These are phyloP conservation scores for Lepidium didymum DNA, from an alignment of 345 rosid species.

Conservation along the genomic window DNA sequence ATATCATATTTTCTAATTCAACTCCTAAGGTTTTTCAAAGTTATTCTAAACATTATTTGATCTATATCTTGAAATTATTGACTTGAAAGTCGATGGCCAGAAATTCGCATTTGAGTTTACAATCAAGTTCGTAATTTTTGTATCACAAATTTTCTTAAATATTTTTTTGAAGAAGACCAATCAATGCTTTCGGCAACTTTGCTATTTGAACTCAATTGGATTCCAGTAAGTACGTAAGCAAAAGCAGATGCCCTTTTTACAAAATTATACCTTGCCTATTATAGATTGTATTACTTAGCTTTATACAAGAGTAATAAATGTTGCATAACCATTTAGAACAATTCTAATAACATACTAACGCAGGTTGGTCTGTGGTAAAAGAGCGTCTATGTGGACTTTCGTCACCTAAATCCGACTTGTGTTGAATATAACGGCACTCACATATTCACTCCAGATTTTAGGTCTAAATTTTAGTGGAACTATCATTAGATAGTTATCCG, in stretches of 20 bases:
- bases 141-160: background rate
- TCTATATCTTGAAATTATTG: too few species aligned
- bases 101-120: background rate
- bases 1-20: background rate
- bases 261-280: background rate
- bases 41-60: too few species aligned
- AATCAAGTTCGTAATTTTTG: background rate
- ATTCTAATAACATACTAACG: too few species aligned
- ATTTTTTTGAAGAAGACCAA: background rate
- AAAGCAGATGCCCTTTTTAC: slow-evolving; percentile 14
- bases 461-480: too few species aligned
- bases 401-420: too few species aligned
- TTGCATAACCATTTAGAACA: background rate
- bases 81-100: background rate
- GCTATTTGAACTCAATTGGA: slow-evolving; percentile 11
- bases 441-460: too few species aligned
- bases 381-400: too few species aligned
- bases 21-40: background rate
- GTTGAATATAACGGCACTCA: too few species aligned
- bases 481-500: too few species aligned
- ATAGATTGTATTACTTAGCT: background rate
- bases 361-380: too few species aligned
- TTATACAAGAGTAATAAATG: background rate
- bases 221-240: slow-evolving; percentile 10
- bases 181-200: slow-evolving; percentile 1